A percentile compares a stretch with the other conserved stretches of the same genome.
Evolutionary conservation across 108 stramenopile genomes (phyloP).

Genomic region (Skeletonema costatum): DNA sequence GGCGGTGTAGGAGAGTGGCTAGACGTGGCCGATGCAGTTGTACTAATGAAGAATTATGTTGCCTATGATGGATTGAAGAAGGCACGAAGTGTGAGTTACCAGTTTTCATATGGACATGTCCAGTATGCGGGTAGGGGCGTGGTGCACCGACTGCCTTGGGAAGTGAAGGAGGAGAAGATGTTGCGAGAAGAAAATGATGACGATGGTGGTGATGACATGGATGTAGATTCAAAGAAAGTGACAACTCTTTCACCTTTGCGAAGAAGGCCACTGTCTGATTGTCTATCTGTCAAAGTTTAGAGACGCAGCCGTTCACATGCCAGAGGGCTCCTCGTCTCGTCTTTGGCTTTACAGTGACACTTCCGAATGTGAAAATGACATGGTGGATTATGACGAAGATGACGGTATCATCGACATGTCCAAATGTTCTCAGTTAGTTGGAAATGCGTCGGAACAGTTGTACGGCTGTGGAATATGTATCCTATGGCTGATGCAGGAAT

Average conservation of each 20-base stretch:
- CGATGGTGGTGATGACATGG: not conserved
- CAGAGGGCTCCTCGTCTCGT: constrained; percentile 69
- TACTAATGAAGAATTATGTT: constrained; percentile 90
- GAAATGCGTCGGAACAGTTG: constrained; percentile 68
- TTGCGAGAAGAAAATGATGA: constrained; percentile 14
- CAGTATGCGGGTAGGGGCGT: constrained; percentile 91
- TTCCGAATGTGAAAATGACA: constrained; percentile 5
- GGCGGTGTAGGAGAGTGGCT: constrained; percentile 98
- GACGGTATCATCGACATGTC: constrained; percentile 82
- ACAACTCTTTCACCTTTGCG: constrained; percentile 48
- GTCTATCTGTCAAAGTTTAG: constrained; percentile 26
- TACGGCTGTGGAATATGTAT: constrained; percentile 82
- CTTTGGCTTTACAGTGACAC: constrained; percentile 55
- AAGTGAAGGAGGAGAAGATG: constrained; percentile 30
- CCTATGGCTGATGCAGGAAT: constrained; percentile 64
- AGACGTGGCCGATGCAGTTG: constrained; percentile 90
- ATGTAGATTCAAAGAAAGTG: constrained; percentile 46
- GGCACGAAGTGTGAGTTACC: constrained; percentile 76
- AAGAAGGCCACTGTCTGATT: constrained; percentile 30
- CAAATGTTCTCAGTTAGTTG: constrained; percentile 78
- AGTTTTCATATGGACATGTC: constrained; percentile 90
- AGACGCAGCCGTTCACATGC: constrained; percentile 39
- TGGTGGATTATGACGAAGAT: constrained; percentile 64
- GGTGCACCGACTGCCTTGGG: constrained; percentile 87
- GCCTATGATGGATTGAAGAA: constrained; percentile 82